Percentiles rank a stretch among this genome's conserved stretches.
phyloP scores from a whole-genome alignment of 1,284 basidiomycete species.

The Ganoderma resinaceum region DNA sequence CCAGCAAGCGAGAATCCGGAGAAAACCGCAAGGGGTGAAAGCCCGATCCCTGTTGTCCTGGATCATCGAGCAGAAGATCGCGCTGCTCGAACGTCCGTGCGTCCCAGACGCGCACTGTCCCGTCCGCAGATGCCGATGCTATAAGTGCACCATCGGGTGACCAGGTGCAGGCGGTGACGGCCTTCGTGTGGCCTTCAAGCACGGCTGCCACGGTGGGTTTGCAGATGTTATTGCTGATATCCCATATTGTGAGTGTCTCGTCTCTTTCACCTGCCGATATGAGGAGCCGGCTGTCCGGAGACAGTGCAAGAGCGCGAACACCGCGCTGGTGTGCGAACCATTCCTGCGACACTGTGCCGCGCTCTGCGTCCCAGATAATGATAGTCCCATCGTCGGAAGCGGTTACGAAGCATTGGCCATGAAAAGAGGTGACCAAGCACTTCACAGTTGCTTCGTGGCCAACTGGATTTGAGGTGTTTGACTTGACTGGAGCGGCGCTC shows the following conservation, averaged over 20 bases:
- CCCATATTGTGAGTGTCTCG: background rate
- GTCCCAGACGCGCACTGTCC: conserved; percentile 5
- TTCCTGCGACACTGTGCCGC: background rate
- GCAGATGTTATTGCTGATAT: background rate
- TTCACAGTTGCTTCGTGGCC: background rate
- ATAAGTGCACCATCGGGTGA: conserved; percentile 3
- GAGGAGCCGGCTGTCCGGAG: background rate
- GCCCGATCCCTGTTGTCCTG: background rate
- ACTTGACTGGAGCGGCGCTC: background rate
- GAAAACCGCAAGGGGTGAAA: background rate
- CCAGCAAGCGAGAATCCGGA: background rate
- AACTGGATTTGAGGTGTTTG: background rate
- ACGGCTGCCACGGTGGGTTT: background rate
- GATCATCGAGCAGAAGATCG: background rate
- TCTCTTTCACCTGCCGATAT: background rate
- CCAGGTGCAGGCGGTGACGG: background rate
- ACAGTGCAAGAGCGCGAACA: background rate
- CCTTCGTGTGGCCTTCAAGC: background rate
- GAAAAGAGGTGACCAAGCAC: background rate
- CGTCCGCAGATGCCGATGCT: background rate
- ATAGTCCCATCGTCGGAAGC: background rate
- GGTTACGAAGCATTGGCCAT: background rate
- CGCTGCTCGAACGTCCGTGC: conserved; percentile 2
- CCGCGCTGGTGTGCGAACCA: background rate
- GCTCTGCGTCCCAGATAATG: background rate